phyloP scores from a whole-genome alignment of 495 filamentous ascomycete genomes.

The Penicillium soppii region DNA sequence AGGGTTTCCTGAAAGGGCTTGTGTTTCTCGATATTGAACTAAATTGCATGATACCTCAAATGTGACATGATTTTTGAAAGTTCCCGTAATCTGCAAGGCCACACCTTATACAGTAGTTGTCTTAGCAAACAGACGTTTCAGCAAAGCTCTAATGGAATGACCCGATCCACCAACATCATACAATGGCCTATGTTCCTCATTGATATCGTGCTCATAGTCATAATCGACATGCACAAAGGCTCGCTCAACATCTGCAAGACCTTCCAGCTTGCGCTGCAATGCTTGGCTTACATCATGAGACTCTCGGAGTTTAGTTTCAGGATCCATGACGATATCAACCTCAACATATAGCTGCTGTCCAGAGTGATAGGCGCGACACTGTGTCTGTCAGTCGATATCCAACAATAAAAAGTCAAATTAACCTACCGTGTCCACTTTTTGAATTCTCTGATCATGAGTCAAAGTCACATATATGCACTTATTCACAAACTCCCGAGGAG shows the following conservation, averaged over 20 bases:
- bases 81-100: no score
- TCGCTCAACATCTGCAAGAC: slow-evolving; percentile 49
- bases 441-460: slow-evolving; percentile 51
- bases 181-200: slow-evolving; percentile 54
- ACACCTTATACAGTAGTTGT: background rate
- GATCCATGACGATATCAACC: slow-evolving; percentile 58
- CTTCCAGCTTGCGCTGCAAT: slow-evolving; percentile 56
- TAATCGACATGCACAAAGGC: slow-evolving; percentile 61
- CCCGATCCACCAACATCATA: slow-evolving; percentile 33
- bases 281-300: slow-evolving; percentile 55
- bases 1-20: no score
- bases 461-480: slow-evolving; percentile 58
- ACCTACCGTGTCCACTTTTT: slow-evolving; percentile 50
- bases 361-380: slow-evolving; percentile 52
- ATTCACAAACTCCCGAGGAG: slow-evolving; percentile 52
- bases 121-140: slow-evolving; percentile 4
- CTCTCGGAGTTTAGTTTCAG: slow-evolving; percentile 44
- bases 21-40: no score
- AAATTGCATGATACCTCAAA: background rate
- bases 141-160: slow-evolving; percentile 9
- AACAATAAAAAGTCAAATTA: slow-evolving; percentile 7
- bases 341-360: slow-evolving; percentile 58
- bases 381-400: background rate
- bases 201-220: slow-evolving; percentile 33
- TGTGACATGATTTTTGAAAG: background rate